Percentiles rank a stretch among this genome's conserved stretches.
These are phyloP conservation scores for Ligustrum vulgare DNA, from an alignment of 257 asterid species.

Conservation along the genomic window DNA sequence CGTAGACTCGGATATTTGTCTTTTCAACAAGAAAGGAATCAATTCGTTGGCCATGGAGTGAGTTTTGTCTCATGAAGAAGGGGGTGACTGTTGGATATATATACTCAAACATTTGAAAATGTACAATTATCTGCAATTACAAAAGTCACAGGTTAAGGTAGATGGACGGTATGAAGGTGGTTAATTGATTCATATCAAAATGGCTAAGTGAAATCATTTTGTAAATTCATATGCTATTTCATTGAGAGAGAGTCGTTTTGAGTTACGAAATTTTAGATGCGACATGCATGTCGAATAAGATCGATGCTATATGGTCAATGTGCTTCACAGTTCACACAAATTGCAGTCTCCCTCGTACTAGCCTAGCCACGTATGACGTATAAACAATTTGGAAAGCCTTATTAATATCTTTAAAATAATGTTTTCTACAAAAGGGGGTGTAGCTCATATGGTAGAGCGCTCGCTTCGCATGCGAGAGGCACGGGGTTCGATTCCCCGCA, in stretches of 20 bases:
- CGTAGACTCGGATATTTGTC: too few relatives aligned
- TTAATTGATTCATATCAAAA: not conserved
- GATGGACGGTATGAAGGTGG: not conserved
- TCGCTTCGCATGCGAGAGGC: slow-evolving; percentile 99
- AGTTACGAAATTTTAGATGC: too few relatives aligned
- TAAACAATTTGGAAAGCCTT: too few relatives aligned
- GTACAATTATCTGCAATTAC: not conserved
- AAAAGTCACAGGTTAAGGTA: not conserved
- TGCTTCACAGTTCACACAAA: too few relatives aligned
- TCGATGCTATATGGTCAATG: too few relatives aligned
- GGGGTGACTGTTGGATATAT: not conserved
- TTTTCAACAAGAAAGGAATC: too few relatives aligned
- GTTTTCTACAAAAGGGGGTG: not conserved
- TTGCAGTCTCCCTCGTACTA: too few relatives aligned
- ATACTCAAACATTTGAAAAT: not conserved
- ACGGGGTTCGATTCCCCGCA: slow-evolving; percentile 99
- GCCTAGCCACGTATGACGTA: too few relatives aligned
- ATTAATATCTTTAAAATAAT: too few relatives aligned
- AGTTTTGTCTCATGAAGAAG: not conserved
- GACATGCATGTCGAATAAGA: not conserved
- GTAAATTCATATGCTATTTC: not conserved
- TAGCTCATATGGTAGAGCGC: slow-evolving; percentile 84
- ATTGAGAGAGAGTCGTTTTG: not conserved
- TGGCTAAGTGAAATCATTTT: too few relatives aligned
- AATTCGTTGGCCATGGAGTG: not conserved